Conservation (phyloP, 2,329 filamentous ascomycete genomes). For the Gaeumannomyces sp. region DNA sequence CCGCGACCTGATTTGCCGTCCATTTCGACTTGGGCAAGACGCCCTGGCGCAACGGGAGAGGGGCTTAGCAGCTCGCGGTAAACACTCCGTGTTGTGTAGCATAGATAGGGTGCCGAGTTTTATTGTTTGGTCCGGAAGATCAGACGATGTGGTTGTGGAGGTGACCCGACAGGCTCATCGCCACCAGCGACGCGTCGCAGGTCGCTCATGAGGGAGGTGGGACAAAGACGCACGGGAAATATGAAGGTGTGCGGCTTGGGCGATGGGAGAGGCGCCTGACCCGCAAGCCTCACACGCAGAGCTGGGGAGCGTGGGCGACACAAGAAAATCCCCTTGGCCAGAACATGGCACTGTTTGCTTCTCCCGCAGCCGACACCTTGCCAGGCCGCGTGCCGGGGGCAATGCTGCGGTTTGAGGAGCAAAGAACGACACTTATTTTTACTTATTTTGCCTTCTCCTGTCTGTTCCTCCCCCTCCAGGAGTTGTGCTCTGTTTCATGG, state of each 20-base stretch:
- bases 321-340: not conserved
- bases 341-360: not conserved
- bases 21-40: not conserved
- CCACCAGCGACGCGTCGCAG: not conserved
- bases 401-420: not conserved
- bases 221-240: not conserved
- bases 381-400: too few species aligned
- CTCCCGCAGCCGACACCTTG: not conserved
- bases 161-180: not conserved
- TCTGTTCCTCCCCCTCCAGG: not conserved
- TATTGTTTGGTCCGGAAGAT: not conserved
- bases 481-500: not conserved
- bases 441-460: not conserved
- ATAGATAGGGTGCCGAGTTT: not conserved
- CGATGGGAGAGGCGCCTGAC: not conserved
- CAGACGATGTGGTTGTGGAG: not conserved
- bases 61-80: not conserved
- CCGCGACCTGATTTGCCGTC: conserved; percentile 1
- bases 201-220: not conserved
- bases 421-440: not conserved
- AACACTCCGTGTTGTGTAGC: not conserved
- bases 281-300: not conserved
- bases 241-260: not conserved
- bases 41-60: not conserved
- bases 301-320: not conserved